A percentile compares a stretch with the other conserved stretches of the same genome.
phyloP scores from a whole-genome alignment of 2,329 filamentous ascomycete genomes.

The Fusarium transvaalense region DNA sequence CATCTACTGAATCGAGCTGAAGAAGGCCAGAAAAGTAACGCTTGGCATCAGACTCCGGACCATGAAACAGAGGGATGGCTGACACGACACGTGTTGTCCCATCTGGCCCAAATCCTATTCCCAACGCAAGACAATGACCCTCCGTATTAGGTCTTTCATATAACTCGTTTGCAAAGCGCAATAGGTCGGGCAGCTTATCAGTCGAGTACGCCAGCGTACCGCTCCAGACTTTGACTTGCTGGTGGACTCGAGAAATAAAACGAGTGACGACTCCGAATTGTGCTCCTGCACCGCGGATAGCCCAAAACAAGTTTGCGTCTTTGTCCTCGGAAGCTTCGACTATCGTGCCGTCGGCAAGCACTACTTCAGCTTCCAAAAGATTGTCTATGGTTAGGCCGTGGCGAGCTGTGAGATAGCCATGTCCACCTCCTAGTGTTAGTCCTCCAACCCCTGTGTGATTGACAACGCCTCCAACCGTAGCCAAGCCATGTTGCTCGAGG shows the following conservation, averaged over 20 bases:
- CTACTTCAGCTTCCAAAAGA: slow-evolving; percentile 55
- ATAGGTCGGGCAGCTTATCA: slow-evolving; percentile 44
- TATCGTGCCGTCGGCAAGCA: slow-evolving; percentile 54
- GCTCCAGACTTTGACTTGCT: slow-evolving; percentile 51
- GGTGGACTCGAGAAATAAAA: slow-evolving; percentile 50
- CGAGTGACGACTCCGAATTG: slow-evolving; percentile 59
- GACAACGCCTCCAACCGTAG: slow-evolving; percentile 71
- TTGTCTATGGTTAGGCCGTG: slow-evolving; percentile 65
- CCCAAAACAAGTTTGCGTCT: slow-evolving; percentile 62
- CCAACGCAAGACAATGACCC: slow-evolving; percentile 45
- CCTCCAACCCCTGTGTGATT: slow-evolving; percentile 73
- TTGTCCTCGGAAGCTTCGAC: slow-evolving; percentile 55
- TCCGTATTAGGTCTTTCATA: slow-evolving; percentile 29
- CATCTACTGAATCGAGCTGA: slow-evolving; percentile 9
- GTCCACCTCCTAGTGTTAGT: slow-evolving; percentile 68
- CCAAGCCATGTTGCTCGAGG: slow-evolving; percentile 62
- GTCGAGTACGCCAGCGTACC: slow-evolving; percentile 47
- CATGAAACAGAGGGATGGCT: slow-evolving; percentile 43
- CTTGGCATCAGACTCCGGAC: slow-evolving; percentile 29
- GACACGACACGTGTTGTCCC: slow-evolving; percentile 30
- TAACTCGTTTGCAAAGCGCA: slow-evolving; percentile 42
- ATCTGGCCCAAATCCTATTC: slow-evolving; percentile 41
- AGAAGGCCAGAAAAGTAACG: slow-evolving; percentile 42
- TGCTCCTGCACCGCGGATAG: slow-evolving; percentile 61
- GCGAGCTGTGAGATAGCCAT: slow-evolving; percentile 66